Base-by-base conservation (phyloP, 768 basidiomycete species). In the Amanita pallidorosea region DNA sequence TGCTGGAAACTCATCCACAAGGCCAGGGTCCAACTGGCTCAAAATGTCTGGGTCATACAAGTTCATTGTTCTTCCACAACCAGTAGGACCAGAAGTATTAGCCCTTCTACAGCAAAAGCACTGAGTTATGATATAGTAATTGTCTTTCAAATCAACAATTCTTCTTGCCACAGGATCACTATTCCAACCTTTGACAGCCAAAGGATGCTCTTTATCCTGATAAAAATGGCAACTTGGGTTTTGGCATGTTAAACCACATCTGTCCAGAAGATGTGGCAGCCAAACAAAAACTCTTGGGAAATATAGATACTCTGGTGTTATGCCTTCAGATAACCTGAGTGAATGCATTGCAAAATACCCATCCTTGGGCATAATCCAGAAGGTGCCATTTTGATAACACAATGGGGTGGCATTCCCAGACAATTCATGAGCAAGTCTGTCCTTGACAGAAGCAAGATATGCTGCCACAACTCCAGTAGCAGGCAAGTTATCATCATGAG, bases 181-280 rank as follows among this genome's bases (percentile, higher is more conserved):
- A 49, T 58, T 58, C 53, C 55, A 58, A 8, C 57, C 53, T 41
- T 56, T 58, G n/a, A 53, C 17, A 47, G 52, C 20, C 12, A 55
- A 23, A 13, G 49, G 50, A 51, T 54, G 54, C 15, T 33, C 17
- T 41, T 31, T 25, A 42, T 43, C 37, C 35, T 55, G 22, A 25
- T 31, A 55, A 31, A 31, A 36, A 11, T 31, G 7, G 35, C 47
- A 54, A 12, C 17, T 44, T 20, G 36, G 7, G 36, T 47, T 43
- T 41, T 42, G 41, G 41, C 22, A 42, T 22, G 41, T 42, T 12
- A 42, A 42, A 12, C 23, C 13, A 12, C 23, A 12, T 22, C 42
- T 34, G 23, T 47, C 35, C n/a, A 47, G 37, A 12, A 53, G 47
- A 18, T 53, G 8, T 47, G 51, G 51, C n/a, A 53, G 29, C 51